Evolutionary conservation across 1,284 basidiomycete species (phyloP).

Genomic region (Trichosporon sp.): DNA sequence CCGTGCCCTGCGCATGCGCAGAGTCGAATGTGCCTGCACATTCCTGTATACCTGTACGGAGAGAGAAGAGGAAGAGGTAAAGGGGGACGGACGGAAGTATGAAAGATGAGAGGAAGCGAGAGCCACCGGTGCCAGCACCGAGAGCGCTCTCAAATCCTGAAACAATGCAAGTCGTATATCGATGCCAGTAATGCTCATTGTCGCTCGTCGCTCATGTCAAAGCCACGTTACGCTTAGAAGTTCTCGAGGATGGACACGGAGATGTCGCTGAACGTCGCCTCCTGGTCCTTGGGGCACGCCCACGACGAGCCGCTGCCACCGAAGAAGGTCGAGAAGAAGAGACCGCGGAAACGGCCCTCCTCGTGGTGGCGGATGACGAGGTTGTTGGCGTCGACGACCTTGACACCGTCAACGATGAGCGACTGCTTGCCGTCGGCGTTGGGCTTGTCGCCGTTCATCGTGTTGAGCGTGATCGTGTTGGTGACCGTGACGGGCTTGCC

Average conservation of each 20-base stretch:
- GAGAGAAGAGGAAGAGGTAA: not conserved
- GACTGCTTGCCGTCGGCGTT: constrained; percentile 6
- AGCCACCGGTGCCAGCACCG: not conserved
- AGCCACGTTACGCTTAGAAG: not conserved
- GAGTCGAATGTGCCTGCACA: not conserved
- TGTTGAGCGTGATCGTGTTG: constrained; percentile 9
- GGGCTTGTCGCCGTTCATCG: constrained; percentile 6
- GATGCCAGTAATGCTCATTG: not conserved
- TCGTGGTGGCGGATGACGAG: constrained; percentile 9
- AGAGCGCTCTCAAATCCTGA: not conserved
- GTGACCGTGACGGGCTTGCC: constrained; percentile 7
- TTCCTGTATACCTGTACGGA: not conserved
- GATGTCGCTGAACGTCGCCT: constrained; percentile 2
- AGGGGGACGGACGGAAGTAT: not conserved
- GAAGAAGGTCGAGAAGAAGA: constrained; percentile 10
- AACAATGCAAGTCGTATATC: not conserved
- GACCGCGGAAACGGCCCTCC: constrained; percentile 6
- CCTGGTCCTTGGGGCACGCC: constrained; percentile 8
- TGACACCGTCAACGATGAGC: constrained; percentile 5
- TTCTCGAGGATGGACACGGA: constrained; percentile 4
- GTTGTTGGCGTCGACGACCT: constrained; percentile 5
- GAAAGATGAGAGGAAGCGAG: not conserved
- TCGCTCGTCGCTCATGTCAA: too few species aligned
- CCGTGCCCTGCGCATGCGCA: not conserved
- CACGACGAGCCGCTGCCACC: constrained; percentile 1